Evolutionary conservation across 768 basidiomycete genomes (phyloP).

Genomic region (Clitopilus passeckerianus): DNA sequence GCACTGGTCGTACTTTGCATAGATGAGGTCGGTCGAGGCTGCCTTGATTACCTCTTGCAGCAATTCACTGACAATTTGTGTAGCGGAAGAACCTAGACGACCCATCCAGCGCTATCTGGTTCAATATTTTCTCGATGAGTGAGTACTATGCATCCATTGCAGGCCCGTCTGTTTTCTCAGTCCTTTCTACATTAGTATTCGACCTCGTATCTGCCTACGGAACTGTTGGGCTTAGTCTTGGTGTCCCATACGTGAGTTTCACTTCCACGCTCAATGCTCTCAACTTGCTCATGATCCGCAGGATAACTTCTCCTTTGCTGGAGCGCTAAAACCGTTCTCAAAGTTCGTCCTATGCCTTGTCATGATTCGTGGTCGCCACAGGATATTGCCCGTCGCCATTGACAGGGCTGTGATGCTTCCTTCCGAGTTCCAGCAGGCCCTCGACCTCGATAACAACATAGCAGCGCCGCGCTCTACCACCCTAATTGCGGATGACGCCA

Average conservation of each 20-base stretch:
- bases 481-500: background rate
- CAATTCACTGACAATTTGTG: slow-evolving; percentile 1
- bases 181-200: slow-evolving; percentile 43
- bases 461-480: background rate
- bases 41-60: background rate
- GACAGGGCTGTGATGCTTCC: slow-evolving; percentile 86
- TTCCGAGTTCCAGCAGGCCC: slow-evolving; percentile 43
- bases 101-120: slow-evolving; percentile 54
- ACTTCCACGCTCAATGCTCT: background rate
- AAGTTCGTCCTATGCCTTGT: slow-evolving; percentile 85
- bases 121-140: slow-evolving; percentile 82
- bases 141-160: slow-evolving; percentile 22
- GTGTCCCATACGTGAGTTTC: slow-evolving; percentile 66
- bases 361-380: slow-evolving; percentile 93
- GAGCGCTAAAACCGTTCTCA: slow-evolving; percentile 72
- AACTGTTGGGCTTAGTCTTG: slow-evolving; percentile 85
- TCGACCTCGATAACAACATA: slow-evolving; percentile 10
- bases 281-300: slow-evolving; percentile 23
- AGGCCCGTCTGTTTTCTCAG: background rate
- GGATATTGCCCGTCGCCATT: slow-evolving; percentile 83
- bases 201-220: slow-evolving; percentile 88
- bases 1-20: slow-evolving; percentile 90
- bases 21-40: slow-evolving; percentile 61
- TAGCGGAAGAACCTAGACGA: slow-evolving; percentile 60
- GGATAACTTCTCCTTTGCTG: slow-evolving; percentile 80